Conservation (phyloP, 805 yeast species). For the Zygotorulaspora florentina region DNA sequence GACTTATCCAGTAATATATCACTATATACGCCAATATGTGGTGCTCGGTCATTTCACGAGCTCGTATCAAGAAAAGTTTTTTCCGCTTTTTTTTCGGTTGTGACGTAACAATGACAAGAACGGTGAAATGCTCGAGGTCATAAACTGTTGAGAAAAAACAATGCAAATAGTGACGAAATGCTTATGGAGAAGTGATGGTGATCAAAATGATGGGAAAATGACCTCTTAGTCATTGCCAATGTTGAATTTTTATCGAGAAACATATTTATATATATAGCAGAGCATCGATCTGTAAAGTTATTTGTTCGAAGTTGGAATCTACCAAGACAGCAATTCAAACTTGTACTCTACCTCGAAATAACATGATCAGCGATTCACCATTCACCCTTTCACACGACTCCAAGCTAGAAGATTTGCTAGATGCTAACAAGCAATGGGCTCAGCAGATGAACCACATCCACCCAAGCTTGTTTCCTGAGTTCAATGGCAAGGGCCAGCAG, state of each 20-base stretch:
- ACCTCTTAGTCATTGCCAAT: not conserved
- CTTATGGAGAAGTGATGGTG: not conserved
- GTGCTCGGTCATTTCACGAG: too few species aligned
- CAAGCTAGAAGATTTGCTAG: slow-evolving; percentile 37
- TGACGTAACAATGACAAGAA: too few species aligned
- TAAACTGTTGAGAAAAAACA: not conserved
- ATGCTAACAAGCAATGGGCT: slow-evolving; percentile 45
- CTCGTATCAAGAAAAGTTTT: not conserved
- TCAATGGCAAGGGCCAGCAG: slow-evolving; percentile 75
- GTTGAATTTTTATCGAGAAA: not conserved
- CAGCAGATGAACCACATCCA: slow-evolving; percentile 42
- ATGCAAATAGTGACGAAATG: slow-evolving; percentile 4
- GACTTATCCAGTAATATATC: too few species aligned
- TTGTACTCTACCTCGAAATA: not conserved
- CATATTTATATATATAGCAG: not conserved
- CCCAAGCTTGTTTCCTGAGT: slow-evolving; percentile 52
- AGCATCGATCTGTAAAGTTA: not conserved
- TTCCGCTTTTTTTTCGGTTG: not conserved
- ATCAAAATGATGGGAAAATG: not conserved
- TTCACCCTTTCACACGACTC: slow-evolving; percentile 30
- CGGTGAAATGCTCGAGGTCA: not conserved
- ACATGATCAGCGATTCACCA: slow-evolving; percentile 18
- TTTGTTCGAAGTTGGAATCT: not conserved
- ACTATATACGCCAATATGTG: too few species aligned
- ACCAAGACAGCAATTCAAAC: not conserved